Evolutionary conservation across 2,329 filamentous ascomycete species (phyloP).

Genomic region (Botrytis aclada): DNA sequence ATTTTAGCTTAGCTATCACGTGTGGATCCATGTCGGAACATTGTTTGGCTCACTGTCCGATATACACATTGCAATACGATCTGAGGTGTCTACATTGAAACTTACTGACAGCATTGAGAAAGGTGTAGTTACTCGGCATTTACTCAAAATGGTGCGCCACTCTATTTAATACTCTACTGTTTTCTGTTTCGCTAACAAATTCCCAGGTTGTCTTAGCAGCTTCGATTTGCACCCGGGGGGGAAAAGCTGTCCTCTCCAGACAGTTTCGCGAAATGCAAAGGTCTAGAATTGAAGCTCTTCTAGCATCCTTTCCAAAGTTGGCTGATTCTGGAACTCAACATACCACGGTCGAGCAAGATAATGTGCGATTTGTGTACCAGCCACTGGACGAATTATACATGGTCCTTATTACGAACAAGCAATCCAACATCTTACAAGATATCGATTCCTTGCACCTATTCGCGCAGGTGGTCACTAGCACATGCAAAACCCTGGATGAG

Average conservation of each 20-base stretch:
- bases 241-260: slow-evolving; percentile 95
- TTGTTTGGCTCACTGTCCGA: slow-evolving; percentile 15
- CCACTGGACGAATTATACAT: slow-evolving; percentile 99
- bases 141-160: slow-evolving; percentile 27
- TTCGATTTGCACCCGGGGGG: slow-evolving; percentile 96
- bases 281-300: slow-evolving; percentile 91
- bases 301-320: slow-evolving; percentile 96
- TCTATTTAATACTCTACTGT: background rate
- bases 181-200: slow-evolving; percentile 24
- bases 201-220: slow-evolving; percentile 91
- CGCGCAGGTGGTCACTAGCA: slow-evolving; percentile 92
- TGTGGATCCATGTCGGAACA: slow-evolving; percentile 17
- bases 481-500: slow-evolving; percentile 95
- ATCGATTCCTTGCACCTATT: slow-evolving; percentile 98
- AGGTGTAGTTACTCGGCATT: background rate
- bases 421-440: slow-evolving; percentile 98
- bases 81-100: slow-evolving; percentile 18
- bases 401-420: slow-evolving; percentile 98
- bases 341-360: slow-evolving; percentile 98
- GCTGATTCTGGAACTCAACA: slow-evolving; percentile 95
- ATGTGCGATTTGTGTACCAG: slow-evolving; percentile 99
- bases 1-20: slow-evolving; percentile 3
- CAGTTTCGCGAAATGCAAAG: slow-evolving; percentile 98
- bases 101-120: slow-evolving; percentile 16
- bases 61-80: slow-evolving; percentile 17